Percentiles rank a stretch among this genome's conserved stretches.
Conservation (phyloP, 208 protist genomes). For the Acanthamoeba sp. region DNA sequence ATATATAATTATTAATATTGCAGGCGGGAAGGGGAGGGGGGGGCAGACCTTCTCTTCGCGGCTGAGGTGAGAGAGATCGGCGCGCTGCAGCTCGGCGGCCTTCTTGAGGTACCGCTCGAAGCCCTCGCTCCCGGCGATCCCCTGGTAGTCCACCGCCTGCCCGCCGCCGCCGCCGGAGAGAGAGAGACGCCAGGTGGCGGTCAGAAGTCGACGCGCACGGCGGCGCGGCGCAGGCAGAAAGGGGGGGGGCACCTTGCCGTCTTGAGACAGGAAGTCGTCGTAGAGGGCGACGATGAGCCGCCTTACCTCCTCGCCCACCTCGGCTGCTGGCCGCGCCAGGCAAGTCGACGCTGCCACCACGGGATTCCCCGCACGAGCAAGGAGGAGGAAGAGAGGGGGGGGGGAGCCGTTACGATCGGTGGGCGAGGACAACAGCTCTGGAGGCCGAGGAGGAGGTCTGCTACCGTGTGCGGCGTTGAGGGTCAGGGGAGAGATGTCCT, state of each 20-base stretch:
- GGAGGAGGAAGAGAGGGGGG: no score
- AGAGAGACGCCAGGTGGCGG: no score
- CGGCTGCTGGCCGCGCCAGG: not conserved
- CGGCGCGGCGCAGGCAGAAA: no score
- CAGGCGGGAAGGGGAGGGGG: not conserved
- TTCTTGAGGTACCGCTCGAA: not conserved
- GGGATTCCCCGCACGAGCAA: no score
- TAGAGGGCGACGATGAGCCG: not conserved
- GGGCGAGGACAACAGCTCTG: no score
- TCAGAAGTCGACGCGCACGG: no score
- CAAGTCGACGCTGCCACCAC: not conserved
- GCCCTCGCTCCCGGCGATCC: not conserved
- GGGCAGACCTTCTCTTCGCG: slow-evolving; percentile 6
- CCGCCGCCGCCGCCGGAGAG: no score
- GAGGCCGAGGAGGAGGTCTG: no score
- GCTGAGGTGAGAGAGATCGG: not conserved
- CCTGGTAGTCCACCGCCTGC: slow-evolving; percentile 9
- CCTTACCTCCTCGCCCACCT: not conserved
- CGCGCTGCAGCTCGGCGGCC: not conserved
- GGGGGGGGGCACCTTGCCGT: not conserved
- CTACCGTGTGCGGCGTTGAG: not conserved
- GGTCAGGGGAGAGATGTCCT: not conserved
- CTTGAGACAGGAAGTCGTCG: not conserved
- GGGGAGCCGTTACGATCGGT: no score
- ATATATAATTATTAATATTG: no score